These are phyloP conservation scores for Chaetomium cochliodes DNA, from an alignment of 495 filamentous ascomycete genomes.

Conservation along the genomic window DNA sequence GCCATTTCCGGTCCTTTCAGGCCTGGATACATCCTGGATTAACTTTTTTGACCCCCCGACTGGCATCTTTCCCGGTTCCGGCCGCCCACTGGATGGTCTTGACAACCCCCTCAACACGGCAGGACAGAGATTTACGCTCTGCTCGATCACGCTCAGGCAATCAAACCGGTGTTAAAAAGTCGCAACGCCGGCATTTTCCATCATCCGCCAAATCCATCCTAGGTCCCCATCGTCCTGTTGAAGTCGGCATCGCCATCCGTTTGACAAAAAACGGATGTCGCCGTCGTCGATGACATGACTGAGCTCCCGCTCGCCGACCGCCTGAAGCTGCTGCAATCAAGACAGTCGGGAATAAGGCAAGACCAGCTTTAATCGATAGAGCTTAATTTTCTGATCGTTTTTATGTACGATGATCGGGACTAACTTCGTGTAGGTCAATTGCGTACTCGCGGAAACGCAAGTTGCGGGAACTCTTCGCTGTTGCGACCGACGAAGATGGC, in stretches of 20 bases:
- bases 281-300: constrained; percentile 56
- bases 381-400: constrained; percentile 48
- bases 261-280: constrained; percentile 60
- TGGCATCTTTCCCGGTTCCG: constrained; percentile 11
- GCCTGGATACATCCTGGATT: constrained; percentile 28
- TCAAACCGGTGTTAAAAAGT: constrained; percentile 41
- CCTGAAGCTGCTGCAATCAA: constrained; percentile 54
- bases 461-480: constrained; percentile 72
- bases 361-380: constrained; percentile 41
- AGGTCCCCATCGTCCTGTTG: constrained; percentile 38
- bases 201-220: constrained; percentile 44
- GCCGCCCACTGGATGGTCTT: constrained; percentile 18
- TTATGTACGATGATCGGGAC: constrained; percentile 37
- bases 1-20: constrained; percentile 19
- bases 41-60: constrained; percentile 32
- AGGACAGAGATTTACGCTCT: constrained; percentile 38
- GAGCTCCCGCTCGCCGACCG: constrained; percentile 57
- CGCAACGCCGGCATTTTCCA: constrained; percentile 70
- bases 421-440: constrained; percentile 62
- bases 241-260: constrained; percentile 45
- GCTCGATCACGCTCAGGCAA: constrained; percentile 30
- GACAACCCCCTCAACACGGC: constrained; percentile 29
- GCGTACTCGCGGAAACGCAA: constrained; percentile 78
- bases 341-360: constrained; percentile 52
- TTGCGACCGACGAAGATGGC: constrained; percentile 51